These are phyloP conservation scores for Tricholoma hemisulphureum DNA, from an alignment of 768 basidiomycete species.

Conservation along the genomic window DNA sequence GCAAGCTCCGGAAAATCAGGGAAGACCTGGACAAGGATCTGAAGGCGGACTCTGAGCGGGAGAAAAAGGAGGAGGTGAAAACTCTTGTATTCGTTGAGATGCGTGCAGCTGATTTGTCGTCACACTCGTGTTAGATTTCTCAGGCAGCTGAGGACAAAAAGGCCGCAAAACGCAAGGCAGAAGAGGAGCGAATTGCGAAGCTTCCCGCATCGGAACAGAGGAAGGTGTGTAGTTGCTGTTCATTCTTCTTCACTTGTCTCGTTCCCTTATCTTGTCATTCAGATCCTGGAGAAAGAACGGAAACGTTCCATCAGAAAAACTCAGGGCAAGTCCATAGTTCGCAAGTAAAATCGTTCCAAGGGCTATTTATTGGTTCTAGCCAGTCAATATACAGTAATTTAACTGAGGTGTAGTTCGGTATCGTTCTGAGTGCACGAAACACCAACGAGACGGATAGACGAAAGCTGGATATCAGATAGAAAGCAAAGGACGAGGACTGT, in stretches of 20 bases:
- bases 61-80: slow-evolving; percentile 67
- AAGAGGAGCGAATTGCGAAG: slow-evolving; percentile 70
- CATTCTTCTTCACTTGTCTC: not conserved
- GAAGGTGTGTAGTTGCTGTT: slow-evolving; percentile 49
- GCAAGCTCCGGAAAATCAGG: slow-evolving; percentile 71
- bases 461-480: not conserved
- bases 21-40: slow-evolving; percentile 71
- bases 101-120: not conserved
- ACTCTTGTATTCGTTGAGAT: not conserved
- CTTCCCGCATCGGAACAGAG: slow-evolving; percentile 79
- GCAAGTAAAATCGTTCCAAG: slow-evolving; percentile 37
- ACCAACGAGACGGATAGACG: not conserved
- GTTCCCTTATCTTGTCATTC: slow-evolving; percentile 4
- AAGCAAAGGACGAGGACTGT: not conserved
- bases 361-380: slow-evolving; percentile 5
- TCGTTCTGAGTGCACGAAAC: not conserved
- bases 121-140: slow-evolving; percentile 17
- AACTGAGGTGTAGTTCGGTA: slow-evolving; percentile 14
- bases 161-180: slow-evolving; percentile 68
- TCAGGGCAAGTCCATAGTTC: slow-evolving; percentile 58
- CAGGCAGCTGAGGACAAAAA: slow-evolving; percentile 67
- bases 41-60: slow-evolving; percentile 62
- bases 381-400: slow-evolving; percentile 18
- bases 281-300: slow-evolving; percentile 75
- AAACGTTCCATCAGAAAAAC: slow-evolving; percentile 69